Evolutionary conservation across 75 land plant genomes (phyloP).

Genomic region (Pinus albicaulis): DNA sequence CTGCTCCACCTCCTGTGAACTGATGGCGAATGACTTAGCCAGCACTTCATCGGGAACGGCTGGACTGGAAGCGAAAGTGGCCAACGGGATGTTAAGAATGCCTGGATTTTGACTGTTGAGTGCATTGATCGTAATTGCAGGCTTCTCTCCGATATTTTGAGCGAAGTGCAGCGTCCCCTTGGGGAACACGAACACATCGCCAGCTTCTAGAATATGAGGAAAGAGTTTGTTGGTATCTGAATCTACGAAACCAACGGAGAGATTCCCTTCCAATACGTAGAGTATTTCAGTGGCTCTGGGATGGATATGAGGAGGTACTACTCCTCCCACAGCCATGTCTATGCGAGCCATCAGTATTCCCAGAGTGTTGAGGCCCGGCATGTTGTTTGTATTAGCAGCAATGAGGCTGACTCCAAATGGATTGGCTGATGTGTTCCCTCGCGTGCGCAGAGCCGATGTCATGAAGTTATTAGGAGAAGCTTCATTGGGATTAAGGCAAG

Average conservation of each 20-base stretch:
- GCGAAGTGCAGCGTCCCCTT: constrained; percentile 29
- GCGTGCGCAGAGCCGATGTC: too few species aligned
- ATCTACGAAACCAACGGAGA: background rate
- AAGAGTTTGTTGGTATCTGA: constrained; percentile 22
- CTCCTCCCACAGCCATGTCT: constrained; percentile 27
- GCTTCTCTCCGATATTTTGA: constrained; percentile 12
- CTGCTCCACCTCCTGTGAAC: background rate
- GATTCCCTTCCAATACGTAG: background rate
- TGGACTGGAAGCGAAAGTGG: background rate
- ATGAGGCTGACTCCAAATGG: too few species aligned
- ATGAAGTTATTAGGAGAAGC: too few species aligned
- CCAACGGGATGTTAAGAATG: too few species aligned
- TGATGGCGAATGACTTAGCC: background rate
- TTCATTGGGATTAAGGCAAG: background rate
- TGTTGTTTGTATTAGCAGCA: background rate
- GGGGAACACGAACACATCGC: constrained; percentile 43
- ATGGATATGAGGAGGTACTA: constrained; percentile 36
- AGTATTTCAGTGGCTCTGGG: constrained; percentile 41
- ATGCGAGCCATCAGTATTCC: constrained; percentile 24
- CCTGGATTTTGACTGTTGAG: constrained; percentile 1
- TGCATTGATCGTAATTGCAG: background rate
- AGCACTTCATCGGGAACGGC: background rate
- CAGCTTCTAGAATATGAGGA: constrained; percentile 11
- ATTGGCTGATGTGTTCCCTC: too few species aligned
- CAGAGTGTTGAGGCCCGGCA: constrained; percentile 39